Evolutionary conservation across 2,329 filamentous ascomycete species (phyloP).

Genomic region (Fonsecaea pedrosoi): DNA sequence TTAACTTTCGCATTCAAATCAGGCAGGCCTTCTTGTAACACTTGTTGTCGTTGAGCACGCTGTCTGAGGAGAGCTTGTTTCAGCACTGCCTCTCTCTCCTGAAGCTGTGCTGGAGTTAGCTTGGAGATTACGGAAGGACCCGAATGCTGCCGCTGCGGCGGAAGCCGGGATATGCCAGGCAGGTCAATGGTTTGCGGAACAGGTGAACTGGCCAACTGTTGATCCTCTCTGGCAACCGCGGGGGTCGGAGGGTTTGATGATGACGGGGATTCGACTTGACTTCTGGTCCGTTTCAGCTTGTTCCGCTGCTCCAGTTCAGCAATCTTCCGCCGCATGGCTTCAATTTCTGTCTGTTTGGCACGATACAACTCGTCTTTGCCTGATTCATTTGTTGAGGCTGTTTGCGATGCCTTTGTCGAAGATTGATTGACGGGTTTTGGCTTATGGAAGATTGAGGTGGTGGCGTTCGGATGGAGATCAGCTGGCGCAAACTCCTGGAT

Average conservation of each 20-base stretch:
- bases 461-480: conserved; percentile 41
- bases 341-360: conserved; percentile 57
- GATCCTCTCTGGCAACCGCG: conserved; percentile 20
- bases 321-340: conserved; percentile 56
- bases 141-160: conserved; percentile 12
- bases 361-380: conserved; percentile 53
- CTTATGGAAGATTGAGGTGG: conserved; percentile 25
- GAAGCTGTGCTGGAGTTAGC: conserved; percentile 34
- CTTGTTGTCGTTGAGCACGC: conserved; percentile 53
- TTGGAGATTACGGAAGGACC: conserved; percentile 25
- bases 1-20: conserved; percentile 54
- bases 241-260: conserved; percentile 38
- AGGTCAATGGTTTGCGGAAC: conserved; percentile 12
- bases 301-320: conserved; percentile 56
- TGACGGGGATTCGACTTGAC: conserved; percentile 47
- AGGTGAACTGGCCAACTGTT: conserved; percentile 23
- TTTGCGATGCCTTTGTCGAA: conserved; percentile 5
- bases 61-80: conserved; percentile 46
- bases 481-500: neutral
- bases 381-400: conserved; percentile 28
- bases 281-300: conserved; percentile 50
- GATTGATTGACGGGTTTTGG: conserved; percentile 4
- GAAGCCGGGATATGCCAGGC: neutral
- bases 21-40: conserved; percentile 58
- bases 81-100: conserved; percentile 34